Conservation (phyloP, 495 filamentous ascomycete genomes). For the Aspergillus cavernicola region DNA sequence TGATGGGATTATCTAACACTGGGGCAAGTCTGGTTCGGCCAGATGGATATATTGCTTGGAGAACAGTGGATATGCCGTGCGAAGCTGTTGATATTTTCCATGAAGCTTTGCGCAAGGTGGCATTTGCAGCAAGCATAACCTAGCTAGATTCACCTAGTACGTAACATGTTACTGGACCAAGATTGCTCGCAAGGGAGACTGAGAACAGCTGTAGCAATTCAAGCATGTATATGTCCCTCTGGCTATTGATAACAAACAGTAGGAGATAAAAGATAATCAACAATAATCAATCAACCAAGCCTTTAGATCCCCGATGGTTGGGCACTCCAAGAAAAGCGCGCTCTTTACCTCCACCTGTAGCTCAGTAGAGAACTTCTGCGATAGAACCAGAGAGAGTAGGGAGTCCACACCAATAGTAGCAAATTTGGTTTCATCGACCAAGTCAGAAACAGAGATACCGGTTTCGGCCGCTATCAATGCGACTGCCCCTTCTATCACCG, state of each 20-base stretch:
- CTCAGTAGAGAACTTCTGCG: constrained; percentile 29
- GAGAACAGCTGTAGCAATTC: too few species aligned
- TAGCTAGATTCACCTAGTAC: too few species aligned
- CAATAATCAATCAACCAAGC: constrained; percentile 15
- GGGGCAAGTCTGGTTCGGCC: constrained; percentile 27
- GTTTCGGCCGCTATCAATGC: constrained; percentile 15
- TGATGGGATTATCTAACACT: constrained; percentile 14
- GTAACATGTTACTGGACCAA: too few species aligned
- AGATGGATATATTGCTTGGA: constrained; percentile 33
- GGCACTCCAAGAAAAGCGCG: constrained; percentile 38
- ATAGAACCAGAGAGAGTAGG: constrained; percentile 38
- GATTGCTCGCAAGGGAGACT: too few species aligned
- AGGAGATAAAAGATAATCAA: too few species aligned
- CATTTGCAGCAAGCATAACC: too few species aligned
- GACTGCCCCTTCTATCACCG: constrained; percentile 1
- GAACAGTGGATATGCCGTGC: constrained; percentile 4
- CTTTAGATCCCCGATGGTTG: constrained; percentile 35
- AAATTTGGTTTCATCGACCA: constrained; percentile 12
- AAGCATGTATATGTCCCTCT: too few species aligned
- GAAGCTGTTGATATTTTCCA: constrained; percentile 2
- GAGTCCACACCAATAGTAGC: constrained; percentile 21
- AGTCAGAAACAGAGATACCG: constrained; percentile 1
- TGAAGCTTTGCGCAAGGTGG: neutral
- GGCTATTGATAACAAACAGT: too few species aligned
- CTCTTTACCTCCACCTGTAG: constrained; percentile 33